Conservation (phyloP, 306 rosid genomes). For the Quercus rubra region DNA sequence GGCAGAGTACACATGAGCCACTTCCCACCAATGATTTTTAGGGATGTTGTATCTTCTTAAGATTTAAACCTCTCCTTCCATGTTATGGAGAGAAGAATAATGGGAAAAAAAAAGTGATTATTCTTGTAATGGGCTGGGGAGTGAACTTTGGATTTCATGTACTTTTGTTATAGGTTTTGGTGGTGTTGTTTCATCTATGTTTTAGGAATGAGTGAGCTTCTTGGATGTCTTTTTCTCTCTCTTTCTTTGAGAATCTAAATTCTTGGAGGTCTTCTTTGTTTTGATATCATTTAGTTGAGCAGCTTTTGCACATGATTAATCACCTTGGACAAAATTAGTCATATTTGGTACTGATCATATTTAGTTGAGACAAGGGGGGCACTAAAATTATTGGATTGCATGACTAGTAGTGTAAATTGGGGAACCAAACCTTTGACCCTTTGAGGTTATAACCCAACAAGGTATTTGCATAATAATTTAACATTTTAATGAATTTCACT, state of each 20-base stretch:
- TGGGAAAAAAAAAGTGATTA: background rate
- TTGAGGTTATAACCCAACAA: too few species aligned
- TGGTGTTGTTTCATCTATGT: background rate
- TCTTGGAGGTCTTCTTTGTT: background rate
- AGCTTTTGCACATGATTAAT: too few species aligned
- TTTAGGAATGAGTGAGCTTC: background rate
- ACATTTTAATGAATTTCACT: too few species aligned
- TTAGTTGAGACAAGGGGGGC: too few species aligned
- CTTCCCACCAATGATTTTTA: conserved; percentile 45
- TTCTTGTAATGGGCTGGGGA: conserved; percentile 8
- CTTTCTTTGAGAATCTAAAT: background rate
- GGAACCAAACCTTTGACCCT: too few species aligned
- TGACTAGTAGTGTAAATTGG: too few species aligned
- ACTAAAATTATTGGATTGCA: too few species aligned
- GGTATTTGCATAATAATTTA: too few species aligned
- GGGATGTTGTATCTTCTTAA: background rate
- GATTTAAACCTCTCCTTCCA: background rate
- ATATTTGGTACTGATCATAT: too few species aligned
- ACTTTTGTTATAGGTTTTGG: background rate
- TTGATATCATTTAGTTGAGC: background rate
- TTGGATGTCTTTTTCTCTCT: background rate
- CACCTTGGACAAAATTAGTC: too few species aligned
- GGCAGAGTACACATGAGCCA: conserved; percentile 48
- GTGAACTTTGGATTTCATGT: background rate
- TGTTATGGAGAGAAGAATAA: conserved; percentile 25